phyloP scores from a whole-genome alignment of 2,329 filamentous ascomycete species.

The Sarocladium brachiariae region DNA sequence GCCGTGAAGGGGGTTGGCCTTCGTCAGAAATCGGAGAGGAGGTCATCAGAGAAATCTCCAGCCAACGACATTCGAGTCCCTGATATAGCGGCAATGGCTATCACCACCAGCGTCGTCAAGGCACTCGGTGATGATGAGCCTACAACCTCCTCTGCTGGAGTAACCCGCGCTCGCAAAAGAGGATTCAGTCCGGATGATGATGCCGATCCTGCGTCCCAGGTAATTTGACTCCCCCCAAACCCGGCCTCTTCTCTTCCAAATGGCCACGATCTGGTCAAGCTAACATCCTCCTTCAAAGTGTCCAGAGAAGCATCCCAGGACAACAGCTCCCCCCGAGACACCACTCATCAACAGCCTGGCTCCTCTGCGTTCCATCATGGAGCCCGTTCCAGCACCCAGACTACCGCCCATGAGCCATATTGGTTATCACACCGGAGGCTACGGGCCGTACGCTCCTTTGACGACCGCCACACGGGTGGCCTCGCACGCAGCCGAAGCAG shows the following conservation, averaged over 20 bases:
- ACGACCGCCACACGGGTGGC: too few relatives aligned
- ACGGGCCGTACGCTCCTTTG: background rate
- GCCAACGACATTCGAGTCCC: background rate
- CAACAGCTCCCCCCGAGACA: background rate
- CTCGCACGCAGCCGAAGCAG: too few relatives aligned
- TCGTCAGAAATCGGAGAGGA: background rate
- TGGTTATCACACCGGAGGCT: background rate
- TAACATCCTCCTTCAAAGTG: too few relatives aligned
- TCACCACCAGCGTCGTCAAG: background rate
- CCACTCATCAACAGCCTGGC: background rate
- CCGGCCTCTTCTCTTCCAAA: too few relatives aligned
- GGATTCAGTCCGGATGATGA: background rate
- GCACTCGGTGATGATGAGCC: background rate
- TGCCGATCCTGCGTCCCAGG: background rate
- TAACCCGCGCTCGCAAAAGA: background rate
- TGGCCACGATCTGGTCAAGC: background rate
- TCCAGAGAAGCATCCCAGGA: background rate
- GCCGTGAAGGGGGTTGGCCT: conserved; percentile 1
- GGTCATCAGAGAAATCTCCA: background rate
- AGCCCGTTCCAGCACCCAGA: background rate
- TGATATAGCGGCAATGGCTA: background rate
- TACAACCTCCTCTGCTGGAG: background rate
- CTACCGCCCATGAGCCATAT: conserved; percentile 4
- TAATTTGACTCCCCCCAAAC: background rate
- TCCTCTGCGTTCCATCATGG: background rate